Evolutionary conservation across 805 yeast species (phyloP), one percentile per base, ranked within the genome.

Genomic region (Ogataea paraovalis): DNA sequence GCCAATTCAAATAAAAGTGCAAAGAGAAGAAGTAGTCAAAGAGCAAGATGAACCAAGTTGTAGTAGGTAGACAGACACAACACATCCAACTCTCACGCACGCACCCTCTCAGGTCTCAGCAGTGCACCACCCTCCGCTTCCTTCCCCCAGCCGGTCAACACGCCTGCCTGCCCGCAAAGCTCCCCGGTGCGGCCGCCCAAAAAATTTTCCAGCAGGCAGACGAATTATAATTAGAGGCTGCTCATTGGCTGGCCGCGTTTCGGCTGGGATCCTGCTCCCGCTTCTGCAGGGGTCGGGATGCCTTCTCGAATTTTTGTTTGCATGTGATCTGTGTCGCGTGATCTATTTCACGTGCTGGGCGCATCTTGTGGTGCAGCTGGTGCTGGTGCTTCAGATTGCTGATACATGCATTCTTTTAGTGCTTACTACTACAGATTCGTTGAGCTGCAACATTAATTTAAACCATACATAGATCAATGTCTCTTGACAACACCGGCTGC

Each of bases 401-500:
- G n/a, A n/a, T n/a, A n/a, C n/a, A n/a, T n/a, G n/a, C n/a, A n/a
- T n/a, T n/a, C n/a, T n/a, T n/a, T n/a, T n/a, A n/a, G n/a, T n/a
- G n/a, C n/a, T n/a, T n/a, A n/a, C n/a, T n/a, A n/a, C n/a, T n/a
- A n/a, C n/a, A n/a, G n/a, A n/a, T n/a, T n/a, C n/a, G n/a, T n/a
- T n/a, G n/a, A n/a, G n/a, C n/a, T n/a, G n/a, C n/a, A 25, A 25
- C 6, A 25, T 25, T 25, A 25, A 7, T n/a, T 16, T 18, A 16
- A 34, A 13, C 21, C 16, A 18, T 18, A 34, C 21, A 34, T 12
- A 34, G 3, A 13, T 16, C 33, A 90, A 66, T 92, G 97, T 62
- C 77, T 80, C 59, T 84, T 82, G n/a, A 92, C 96, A 47, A 92
- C 97, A 70, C 99, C 99, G 2, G 87, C 77, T 18, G 75, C 78